These are phyloP conservation scores for Arachis monticola DNA, from an alignment of 331 rosid species.

Conservation along the genomic window DNA sequence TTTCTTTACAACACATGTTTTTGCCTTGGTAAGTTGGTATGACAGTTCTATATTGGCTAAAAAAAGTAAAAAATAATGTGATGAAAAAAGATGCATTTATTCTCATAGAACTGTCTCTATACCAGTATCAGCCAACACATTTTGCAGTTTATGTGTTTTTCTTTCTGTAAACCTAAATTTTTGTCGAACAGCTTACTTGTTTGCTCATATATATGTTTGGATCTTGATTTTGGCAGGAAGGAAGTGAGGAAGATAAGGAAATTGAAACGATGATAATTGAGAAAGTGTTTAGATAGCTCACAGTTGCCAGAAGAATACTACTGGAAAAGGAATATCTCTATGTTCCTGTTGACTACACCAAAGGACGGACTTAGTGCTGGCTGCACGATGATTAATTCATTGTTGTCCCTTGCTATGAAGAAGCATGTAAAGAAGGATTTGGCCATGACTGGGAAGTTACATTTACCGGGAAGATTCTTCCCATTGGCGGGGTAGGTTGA, in stretches of 20 bases:
- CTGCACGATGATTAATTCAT: conserved; percentile 98
- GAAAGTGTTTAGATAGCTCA: conserved; percentile 72
- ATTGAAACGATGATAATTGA: conserved; percentile 49
- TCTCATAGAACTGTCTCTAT: too few species aligned
- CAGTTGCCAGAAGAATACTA: conserved; percentile 77
- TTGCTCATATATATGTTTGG: conserved; percentile 14
- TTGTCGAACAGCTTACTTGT: background rate
- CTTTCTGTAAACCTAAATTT: too few species aligned
- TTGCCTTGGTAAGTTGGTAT: too few species aligned
- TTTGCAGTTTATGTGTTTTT: too few species aligned
- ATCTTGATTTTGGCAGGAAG: conserved; percentile 54
- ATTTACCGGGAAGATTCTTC: conserved; percentile 95
- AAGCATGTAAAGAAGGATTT: conserved; percentile 88
- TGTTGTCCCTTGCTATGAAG: conserved; percentile 86
- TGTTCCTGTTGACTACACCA: conserved; percentile 95
- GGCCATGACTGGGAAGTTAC: conserved; percentile 99
- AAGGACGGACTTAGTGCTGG: conserved; percentile 99
- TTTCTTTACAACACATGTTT: too few species aligned
- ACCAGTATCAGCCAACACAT: too few species aligned
- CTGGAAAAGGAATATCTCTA: conserved; percentile 79
- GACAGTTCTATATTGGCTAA: conserved; percentile 2
- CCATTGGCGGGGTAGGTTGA: conserved; percentile 95
- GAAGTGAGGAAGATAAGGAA: conserved; percentile 46
- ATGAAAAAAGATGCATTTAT: too few species aligned
- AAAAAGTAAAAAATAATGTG: background rate